phyloP scores from a whole-genome alignment of 495 filamentous ascomycete genomes.

The Filosporella fistucella region DNA sequence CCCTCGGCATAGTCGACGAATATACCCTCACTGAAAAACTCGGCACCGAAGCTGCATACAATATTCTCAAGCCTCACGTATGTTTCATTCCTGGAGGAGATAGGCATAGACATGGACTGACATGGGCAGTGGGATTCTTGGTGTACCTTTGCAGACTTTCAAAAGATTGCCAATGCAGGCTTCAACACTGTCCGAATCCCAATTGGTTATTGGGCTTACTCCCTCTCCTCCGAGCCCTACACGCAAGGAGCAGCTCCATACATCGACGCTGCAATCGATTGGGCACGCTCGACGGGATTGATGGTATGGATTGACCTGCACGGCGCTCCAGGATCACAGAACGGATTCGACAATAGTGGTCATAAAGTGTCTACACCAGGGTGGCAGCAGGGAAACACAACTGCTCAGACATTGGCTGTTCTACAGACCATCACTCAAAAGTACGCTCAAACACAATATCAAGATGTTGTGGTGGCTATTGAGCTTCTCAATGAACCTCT shows the following conservation, averaged over 20 bases:
- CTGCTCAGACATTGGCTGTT: conserved; percentile 54
- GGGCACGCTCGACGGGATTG: conserved; percentile 58
- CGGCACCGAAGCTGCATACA: conserved; percentile 34
- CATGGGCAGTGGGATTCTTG: conserved; percentile 54
- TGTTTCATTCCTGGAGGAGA: too few relatives aligned
- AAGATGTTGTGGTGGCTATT: conserved; percentile 64
- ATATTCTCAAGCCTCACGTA: conserved; percentile 31
- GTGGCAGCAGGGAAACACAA: conserved; percentile 58
- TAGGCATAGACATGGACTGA: conserved; percentile 8
- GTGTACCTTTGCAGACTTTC: conserved; percentile 64
- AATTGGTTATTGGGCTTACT: conserved; percentile 73
- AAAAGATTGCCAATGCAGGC: conserved; percentile 57
- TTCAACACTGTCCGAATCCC: conserved; percentile 77
- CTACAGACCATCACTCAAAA: conserved; percentile 51
- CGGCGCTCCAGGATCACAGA: conserved; percentile 72
- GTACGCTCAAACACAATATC: conserved; percentile 47
- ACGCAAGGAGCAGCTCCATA: conserved; percentile 64
- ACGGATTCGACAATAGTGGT: conserved; percentile 78
- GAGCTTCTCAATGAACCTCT: conserved; percentile 72
- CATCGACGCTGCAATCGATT: conserved; percentile 61
- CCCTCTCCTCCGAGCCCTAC: conserved; percentile 55
- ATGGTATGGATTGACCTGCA: conserved; percentile 48
- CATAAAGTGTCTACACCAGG: conserved; percentile 49
- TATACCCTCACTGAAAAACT: conserved; percentile 49
- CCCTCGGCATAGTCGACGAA: conserved; percentile 49